These are phyloP conservation scores for Sclerotinia trifoliorum DNA, from an alignment of 2,329 filamentous ascomycete genomes.

Conservation along the genomic window DNA sequence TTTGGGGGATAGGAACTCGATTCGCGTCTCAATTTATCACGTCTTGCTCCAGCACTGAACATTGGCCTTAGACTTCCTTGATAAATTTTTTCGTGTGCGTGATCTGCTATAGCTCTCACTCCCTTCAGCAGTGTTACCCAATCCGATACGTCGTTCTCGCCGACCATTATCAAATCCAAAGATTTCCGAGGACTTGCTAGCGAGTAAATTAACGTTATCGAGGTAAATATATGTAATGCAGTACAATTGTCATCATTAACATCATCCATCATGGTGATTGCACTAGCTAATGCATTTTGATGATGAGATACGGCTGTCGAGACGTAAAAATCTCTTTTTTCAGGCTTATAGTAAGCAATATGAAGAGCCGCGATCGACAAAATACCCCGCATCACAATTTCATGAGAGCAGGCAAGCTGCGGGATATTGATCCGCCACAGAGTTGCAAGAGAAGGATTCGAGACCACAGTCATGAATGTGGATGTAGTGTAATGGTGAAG, in stretches of 20 bases:
- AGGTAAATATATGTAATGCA: conserved; percentile 44
- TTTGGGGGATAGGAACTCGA: conserved; percentile 23
- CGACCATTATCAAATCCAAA: conserved; percentile 42
- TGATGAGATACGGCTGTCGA: conserved; percentile 43
- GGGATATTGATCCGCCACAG: conserved; percentile 50
- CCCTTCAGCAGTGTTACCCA: conserved; percentile 44
- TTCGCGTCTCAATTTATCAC: conserved; percentile 28
- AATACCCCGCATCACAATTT: conserved; percentile 50
- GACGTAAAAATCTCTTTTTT: conserved; percentile 44
- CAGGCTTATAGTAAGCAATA: conserved; percentile 45
- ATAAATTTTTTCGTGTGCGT: conserved; percentile 32
- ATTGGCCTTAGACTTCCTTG: conserved; percentile 31
- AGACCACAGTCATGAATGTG: conserved; percentile 49
- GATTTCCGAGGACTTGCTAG: conserved; percentile 41
- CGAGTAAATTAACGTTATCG: conserved; percentile 42
- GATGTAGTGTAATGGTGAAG: conserved; percentile 53
- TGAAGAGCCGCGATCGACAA: conserved; percentile 52
- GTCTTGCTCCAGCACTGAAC: conserved; percentile 21
- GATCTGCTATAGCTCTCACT: conserved; percentile 40
- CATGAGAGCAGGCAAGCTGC: conserved; percentile 47
- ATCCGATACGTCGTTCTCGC: conserved; percentile 40
- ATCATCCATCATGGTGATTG: conserved; percentile 40
- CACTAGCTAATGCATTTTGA: conserved; percentile 37
- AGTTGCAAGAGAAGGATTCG: conserved; percentile 44
- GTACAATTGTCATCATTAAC: conserved; percentile 41